A percentile compares a stretch with the other conserved stretches of the same genome.
phyloP scores from a whole-genome alignment of 148 eudicot genomes.

The Persicaria maculosa region DNA sequence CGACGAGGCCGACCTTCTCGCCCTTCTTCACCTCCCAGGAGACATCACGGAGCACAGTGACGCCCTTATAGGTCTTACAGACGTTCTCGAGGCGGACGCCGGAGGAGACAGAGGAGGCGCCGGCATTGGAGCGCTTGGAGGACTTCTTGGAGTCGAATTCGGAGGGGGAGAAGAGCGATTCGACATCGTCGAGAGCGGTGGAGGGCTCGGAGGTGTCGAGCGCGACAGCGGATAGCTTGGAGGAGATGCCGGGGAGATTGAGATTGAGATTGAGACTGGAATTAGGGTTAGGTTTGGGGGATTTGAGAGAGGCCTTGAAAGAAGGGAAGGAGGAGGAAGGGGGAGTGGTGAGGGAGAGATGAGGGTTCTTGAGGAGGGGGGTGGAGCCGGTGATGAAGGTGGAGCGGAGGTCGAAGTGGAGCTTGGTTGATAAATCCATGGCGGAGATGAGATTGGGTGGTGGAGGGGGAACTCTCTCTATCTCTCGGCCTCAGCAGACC shows the following conservation, averaged over 20 bases:
- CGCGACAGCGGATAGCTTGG: slow-evolving; percentile 9
- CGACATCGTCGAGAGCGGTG: slow-evolving; percentile 41
- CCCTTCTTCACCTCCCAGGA: slow-evolving; percentile 96
- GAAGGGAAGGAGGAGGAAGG: slow-evolving; percentile 9
- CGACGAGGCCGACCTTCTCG: slow-evolving; percentile 90
- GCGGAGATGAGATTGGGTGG: slow-evolving; percentile 4
- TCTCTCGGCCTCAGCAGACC: no score
- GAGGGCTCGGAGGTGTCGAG: slow-evolving; percentile 5
- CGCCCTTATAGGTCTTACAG: slow-evolving; percentile 73
- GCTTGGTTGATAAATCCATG: slow-evolving; percentile 13
- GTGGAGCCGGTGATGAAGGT: not conserved
- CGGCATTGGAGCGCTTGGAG: slow-evolving; percentile 37
- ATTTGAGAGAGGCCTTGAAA: slow-evolving; percentile 6
- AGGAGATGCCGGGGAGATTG: not conserved
- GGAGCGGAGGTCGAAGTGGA: slow-evolving; percentile 17
- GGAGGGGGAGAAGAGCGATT: slow-evolving; percentile 51
- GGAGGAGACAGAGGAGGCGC: slow-evolving; percentile 84
- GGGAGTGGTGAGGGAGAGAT: not conserved
- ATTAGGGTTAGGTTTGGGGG: not conserved
- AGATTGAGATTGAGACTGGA: not conserved
- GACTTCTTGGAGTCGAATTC: slow-evolving; percentile 26
- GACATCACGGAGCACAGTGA: slow-evolving; percentile 68
- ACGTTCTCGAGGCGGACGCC: slow-evolving; percentile 85
- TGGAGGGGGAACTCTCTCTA: no score
- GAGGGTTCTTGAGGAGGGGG: slow-evolving; percentile 8